A percentile compares a stretch with the other conserved stretches of the same genome.
These are phyloP conservation scores for Escallonia herrerae DNA, from an alignment of 129 eudicot genomes.

Conservation along the genomic window DNA sequence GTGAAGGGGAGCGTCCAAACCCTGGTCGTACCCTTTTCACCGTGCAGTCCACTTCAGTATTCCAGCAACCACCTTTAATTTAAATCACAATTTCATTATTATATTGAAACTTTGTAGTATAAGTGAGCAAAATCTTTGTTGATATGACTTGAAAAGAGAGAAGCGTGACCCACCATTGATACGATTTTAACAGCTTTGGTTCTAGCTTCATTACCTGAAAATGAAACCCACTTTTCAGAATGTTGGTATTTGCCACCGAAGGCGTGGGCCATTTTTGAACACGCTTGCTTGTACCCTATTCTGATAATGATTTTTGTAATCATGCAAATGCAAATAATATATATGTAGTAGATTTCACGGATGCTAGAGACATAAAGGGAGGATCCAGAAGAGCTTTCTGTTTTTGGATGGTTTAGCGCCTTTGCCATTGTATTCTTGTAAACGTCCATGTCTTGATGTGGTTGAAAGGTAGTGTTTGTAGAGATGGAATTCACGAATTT, in stretches of 20 bases:
- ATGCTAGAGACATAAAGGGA: not conserved
- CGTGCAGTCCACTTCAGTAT: conserved; percentile 25
- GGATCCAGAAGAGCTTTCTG: not conserved
- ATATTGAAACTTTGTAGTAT: not conserved
- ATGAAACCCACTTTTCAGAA: not conserved
- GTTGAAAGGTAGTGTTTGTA: not conserved
- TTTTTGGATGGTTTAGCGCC: not conserved
- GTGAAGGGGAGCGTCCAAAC: not conserved
- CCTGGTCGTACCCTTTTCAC: conserved; percentile 13
- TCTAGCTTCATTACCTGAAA: no score
- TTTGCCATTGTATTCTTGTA: not conserved
- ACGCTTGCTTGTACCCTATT: not conserved
- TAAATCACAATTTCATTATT: not conserved
- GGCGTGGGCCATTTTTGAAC: not conserved
- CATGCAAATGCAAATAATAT: not conserved
- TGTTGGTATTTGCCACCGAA: not conserved
- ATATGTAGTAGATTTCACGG: not conserved
- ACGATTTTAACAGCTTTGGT: not conserved
- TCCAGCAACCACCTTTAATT: conserved; percentile 18
- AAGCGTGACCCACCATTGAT: conserved; percentile 5
- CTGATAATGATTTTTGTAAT: not conserved
- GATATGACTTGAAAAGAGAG: not conserved
- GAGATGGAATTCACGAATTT: no score
- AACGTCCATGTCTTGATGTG: not conserved
- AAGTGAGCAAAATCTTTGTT: not conserved